Base-by-base conservation (phyloP, 176 grass and related monocot genomes). In the Carex myosuroides region DNA sequence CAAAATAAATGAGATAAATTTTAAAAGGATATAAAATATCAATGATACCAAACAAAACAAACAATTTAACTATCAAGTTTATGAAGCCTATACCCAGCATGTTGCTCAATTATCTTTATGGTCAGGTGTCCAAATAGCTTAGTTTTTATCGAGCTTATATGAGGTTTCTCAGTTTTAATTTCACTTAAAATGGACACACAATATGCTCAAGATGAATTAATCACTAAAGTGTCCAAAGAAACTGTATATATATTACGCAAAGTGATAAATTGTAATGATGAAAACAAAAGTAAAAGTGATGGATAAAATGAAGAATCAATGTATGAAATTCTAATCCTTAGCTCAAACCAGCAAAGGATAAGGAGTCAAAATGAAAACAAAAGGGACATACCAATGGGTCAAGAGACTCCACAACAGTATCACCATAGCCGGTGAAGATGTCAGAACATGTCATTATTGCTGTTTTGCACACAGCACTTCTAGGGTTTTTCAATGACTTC, bases 391-490 rank as follows among this genome's bases (percentile, higher is more conserved):
- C 96, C 93, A 99, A 83, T 37, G 76, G 91, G 79, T 99, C 96
- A 32, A 99, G 75, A 79, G 86, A 93, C 84, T 94, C 91, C 20
- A 95, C 66, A 30, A 95, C 85, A 79, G 85, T 56, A 87, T 99
- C 91, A 88, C 87, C 86, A 59, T 92, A 99, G 68, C 79, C 85
- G 85, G 92, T 95, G 63, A 99, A 99, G 60, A 99, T 93, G 88
- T 95, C 93, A 79, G 91, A 84, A 59, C 90, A 99, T 42, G 96
- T 90, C 96, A 99, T 95, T 65, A 99, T 79, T 60, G 93, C 96
- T 14, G 93, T 95, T 93, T 99, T 99, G 70, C 92, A 95, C 52
- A 99, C 87, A 86, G 96, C 96, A 92, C 96, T 99, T 84, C 96
- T 95, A 69, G 96, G 96, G 85, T 92, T 95, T 86, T 99, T 99